Conservation (phyloP, 257 asterid genomes). For the Capsicum pubescens region DNA sequence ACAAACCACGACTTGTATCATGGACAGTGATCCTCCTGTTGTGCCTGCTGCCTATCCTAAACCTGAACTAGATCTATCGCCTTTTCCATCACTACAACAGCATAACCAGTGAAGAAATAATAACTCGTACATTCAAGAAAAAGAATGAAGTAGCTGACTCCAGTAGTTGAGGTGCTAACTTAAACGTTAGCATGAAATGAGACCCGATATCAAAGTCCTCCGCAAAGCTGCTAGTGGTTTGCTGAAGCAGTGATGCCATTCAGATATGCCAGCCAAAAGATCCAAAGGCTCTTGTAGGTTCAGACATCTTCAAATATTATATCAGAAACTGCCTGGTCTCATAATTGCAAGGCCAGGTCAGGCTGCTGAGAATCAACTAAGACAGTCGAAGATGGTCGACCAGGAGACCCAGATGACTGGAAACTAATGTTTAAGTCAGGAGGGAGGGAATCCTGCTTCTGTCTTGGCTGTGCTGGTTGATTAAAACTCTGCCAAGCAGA, state of each 20-base stretch:
- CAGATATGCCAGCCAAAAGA: not conserved
- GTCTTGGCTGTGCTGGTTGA: conserved; percentile 69
- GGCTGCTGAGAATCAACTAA: conserved; percentile 96
- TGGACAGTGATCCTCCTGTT: conserved; percentile 13
- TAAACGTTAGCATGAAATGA: not conserved
- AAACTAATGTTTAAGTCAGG: conserved; percentile 90
- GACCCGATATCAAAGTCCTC: conserved; percentile 15
- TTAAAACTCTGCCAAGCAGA: conserved; percentile 60
- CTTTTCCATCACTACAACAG: not conserved
- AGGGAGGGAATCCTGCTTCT: conserved; percentile 73
- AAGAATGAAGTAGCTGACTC: not conserved
- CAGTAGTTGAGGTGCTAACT: not conserved
- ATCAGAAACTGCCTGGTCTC: conserved; percentile 32
- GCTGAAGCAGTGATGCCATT: conserved; percentile 20
- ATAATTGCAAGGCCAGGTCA: conserved; percentile 94
- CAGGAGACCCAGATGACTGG: conserved; percentile 88
- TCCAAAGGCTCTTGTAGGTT: conserved; percentile 9
- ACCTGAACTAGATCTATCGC: conserved; percentile 22
- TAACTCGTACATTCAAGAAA: not conserved
- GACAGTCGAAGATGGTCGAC: conserved; percentile 71
- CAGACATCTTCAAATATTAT: not conserved
- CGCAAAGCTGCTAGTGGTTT: conserved; percentile 20
- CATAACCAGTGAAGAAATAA: not conserved
- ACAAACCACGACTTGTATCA: not conserved
- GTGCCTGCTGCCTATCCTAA: conserved; percentile 27